phyloP scores from a whole-genome alignment of 2,329 filamentous ascomycete species.

The Pseudogymnoascus sp. region DNA sequence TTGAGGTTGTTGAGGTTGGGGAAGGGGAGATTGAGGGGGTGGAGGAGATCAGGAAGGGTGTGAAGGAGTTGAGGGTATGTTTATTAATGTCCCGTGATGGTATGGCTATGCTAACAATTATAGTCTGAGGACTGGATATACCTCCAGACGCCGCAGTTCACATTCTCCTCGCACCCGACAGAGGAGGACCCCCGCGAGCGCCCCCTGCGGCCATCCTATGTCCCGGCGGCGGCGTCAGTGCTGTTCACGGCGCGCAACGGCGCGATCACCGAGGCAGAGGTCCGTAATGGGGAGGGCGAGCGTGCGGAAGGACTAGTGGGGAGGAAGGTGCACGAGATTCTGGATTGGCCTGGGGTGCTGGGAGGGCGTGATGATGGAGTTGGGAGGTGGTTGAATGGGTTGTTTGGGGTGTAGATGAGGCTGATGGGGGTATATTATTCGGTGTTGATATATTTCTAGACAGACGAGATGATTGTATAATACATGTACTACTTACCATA shows the following conservation, averaged over 20 bases:
- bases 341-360: conserved; percentile 29
- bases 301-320: conserved; percentile 7
- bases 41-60: conserved; percentile 52
- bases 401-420: conserved; percentile 2
- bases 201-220: conserved; percentile 40
- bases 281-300: background rate
- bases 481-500: background rate
- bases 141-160: conserved; percentile 78
- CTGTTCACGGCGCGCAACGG: conserved; percentile 21
- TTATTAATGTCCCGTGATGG: background rate
- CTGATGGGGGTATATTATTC: background rate
- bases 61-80: conserved; percentile 53
- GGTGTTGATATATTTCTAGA: background rate
- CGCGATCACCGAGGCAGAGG: conserved; percentile 16
- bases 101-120: conserved; percentile 21
- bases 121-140: conserved; percentile 69
- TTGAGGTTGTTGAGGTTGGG: conserved; percentile 29
- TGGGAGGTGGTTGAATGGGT: background rate
- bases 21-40: conserved; percentile 39
- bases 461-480: background rate
- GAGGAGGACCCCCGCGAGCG: conserved; percentile 46
- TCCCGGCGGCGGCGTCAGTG: conserved; percentile 37
- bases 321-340: conserved; percentile 43
- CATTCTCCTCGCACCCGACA: conserved; percentile 55
- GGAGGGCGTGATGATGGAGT: background rate